These are phyloP conservation scores for Aspergillus sp. DNA, from an alignment of 2,329 filamentous ascomycete genomes.

Conservation along the genomic window DNA sequence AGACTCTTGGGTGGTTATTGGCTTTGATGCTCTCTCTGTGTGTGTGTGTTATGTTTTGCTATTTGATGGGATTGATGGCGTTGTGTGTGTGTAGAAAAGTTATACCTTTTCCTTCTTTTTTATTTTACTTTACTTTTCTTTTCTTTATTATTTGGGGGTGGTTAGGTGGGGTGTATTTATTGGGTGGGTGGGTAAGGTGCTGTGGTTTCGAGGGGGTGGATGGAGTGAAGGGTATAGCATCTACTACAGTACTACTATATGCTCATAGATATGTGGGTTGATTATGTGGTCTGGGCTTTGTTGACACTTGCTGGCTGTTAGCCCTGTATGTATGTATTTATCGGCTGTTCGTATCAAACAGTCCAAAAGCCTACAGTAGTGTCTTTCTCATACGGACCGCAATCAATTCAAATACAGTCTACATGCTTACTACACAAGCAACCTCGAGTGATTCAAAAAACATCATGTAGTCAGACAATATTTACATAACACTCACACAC, in stretches of 20 bases:
- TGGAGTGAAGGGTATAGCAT: too few species aligned
- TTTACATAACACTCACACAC: conserved; percentile 35
- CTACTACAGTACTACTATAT: too few species aligned
- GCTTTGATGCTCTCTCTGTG: background rate
- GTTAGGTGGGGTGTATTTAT: background rate
- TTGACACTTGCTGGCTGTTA: too few species aligned
- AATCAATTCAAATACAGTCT: background rate
- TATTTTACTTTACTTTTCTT: background rate
- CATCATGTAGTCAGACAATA: conserved; percentile 37
- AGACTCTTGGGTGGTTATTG: conserved; percentile 14
- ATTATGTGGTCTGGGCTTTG: too few species aligned
- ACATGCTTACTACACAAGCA: conserved; percentile 9
- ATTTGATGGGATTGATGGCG: conserved; percentile 18
- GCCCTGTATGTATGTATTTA: too few species aligned
- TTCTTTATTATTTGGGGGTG: background rate
- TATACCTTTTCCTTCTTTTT: conserved; percentile 10
- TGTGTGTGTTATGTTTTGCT: conserved; percentile 22
- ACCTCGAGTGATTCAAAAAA: background rate
- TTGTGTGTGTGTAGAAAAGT: conserved; percentile 13
- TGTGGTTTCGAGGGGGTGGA: too few species aligned
- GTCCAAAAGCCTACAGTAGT: too few species aligned
- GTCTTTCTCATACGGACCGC: background rate
- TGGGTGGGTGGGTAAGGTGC: background rate
- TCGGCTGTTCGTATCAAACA: too few species aligned
- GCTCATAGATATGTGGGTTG: too few species aligned